Conservation (phyloP, 2,329 filamentous ascomycete genomes). For the Fusarium secorum region DNA sequence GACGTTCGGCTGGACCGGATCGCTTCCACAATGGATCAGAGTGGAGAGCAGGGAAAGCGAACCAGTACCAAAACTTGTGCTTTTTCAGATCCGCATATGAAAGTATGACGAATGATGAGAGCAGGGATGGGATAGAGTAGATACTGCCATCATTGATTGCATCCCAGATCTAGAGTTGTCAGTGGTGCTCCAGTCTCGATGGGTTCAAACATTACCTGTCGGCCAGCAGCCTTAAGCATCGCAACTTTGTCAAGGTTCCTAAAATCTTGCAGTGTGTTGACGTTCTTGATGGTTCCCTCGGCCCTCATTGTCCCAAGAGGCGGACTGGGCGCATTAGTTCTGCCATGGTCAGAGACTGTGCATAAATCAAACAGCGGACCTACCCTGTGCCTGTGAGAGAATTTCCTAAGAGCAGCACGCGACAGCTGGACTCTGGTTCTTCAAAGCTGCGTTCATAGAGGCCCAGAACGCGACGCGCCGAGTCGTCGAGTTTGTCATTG, state of each 20-base stretch:
- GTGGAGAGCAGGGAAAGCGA: conserved; percentile 92
- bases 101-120: conserved; percentile 87
- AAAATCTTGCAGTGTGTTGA: conserved; percentile 96
- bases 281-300: conserved; percentile 93
- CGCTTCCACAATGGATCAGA: conserved; percentile 85
- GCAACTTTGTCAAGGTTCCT: conserved; percentile 80
- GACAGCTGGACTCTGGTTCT: conserved; percentile 77
- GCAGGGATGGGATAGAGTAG: conserved; percentile 90
- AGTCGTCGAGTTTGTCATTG: conserved; percentile 96
- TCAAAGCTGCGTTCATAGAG: conserved; percentile 86
- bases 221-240: conserved; percentile 79
- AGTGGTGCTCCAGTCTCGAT: conserved; percentile 5
- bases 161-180: conserved; percentile 82
- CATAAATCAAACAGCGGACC: conserved; percentile 48
- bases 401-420: conserved; percentile 89
- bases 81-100: conserved; percentile 97
- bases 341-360: conserved; percentile 33
- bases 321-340: conserved; percentile 59
- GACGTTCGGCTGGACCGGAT: conserved; percentile 58
- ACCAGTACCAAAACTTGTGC: conserved; percentile 98
- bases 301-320: conserved; percentile 79
- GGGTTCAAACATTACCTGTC: conserved; percentile 67
- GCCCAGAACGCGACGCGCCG: conserved; percentile 83
- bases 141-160: conserved; percentile 96
- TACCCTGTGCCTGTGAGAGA: conserved; percentile 86